phyloP scores from a whole-genome alignment of 495 filamentous ascomycete species.

The Pyrenopolyporus hunteri region DNA sequence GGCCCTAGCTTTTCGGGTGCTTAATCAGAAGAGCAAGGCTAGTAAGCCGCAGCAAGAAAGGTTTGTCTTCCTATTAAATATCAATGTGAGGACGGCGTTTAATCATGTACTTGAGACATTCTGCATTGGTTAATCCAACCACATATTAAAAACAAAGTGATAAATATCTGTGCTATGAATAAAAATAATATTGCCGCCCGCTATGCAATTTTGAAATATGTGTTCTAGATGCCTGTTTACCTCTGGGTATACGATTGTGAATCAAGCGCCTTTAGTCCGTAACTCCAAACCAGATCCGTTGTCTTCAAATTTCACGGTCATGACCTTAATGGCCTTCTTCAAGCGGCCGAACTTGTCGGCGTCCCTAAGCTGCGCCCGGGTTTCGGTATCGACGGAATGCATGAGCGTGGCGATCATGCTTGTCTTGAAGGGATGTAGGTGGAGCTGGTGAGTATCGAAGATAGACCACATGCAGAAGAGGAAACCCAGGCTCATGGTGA shows the following conservation, averaged over 20 bases:
- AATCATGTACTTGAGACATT: too few species aligned
- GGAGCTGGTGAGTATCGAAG: slow-evolving; percentile 12
- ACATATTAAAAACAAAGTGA: background rate
- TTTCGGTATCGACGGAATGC: slow-evolving; percentile 28
- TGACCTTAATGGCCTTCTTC: slow-evolving; percentile 7
- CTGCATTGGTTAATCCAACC: too few species aligned
- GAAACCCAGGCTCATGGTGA: slow-evolving; percentile 4
- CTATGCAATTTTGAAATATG: background rate
- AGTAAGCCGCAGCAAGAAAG: too few species aligned
- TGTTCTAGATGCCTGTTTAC: background rate
- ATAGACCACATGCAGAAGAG: slow-evolving; percentile 18
- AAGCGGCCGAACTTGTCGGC: slow-evolving; percentile 15
- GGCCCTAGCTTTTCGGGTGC: too few species aligned
- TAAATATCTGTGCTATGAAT: background rate
- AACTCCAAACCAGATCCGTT: slow-evolving; percentile 26
- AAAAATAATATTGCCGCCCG: background rate
- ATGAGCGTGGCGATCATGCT: slow-evolving; percentile 26
- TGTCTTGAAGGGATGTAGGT: slow-evolving; percentile 28
- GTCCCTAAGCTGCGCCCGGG: slow-evolving; percentile 23
- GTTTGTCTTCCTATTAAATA: too few species aligned
- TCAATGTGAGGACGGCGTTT: too few species aligned
- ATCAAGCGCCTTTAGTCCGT: slow-evolving; percentile 10
- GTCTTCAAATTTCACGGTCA: slow-evolving; percentile 23
- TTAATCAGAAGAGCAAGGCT: too few species aligned
- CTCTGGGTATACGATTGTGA: background rate